Base-by-base conservation (phyloP, 306 rosid species). In the Purshia tridentata region DNA sequence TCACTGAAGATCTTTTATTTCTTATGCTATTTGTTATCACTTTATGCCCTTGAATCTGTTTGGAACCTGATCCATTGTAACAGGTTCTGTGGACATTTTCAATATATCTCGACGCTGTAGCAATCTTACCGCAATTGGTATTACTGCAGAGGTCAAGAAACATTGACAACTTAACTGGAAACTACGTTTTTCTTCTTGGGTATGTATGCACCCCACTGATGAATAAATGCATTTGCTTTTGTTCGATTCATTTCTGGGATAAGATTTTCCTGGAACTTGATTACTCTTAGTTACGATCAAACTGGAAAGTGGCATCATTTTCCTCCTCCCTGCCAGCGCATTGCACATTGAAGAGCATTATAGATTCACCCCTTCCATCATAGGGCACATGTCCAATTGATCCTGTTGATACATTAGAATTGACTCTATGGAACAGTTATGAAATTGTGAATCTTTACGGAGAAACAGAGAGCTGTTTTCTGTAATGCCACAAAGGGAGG, bases 111-210 rank as follows among this genome's bases (percentile, higher is more conserved):
- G 82, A 78, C 51, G 74, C 78, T 42, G 82, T 79, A 18, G 74
- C 78, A 50, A 67, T 79, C 58, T 19, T 79, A 51, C 82, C 82
- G 0, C 82, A 73, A 37, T 67, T 79, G 78, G 82, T 79, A 23
- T 53, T 72, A 44, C 78, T 79, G 45, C 78, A 79, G 50, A 51
- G 58, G n/a, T 73, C 78, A 12, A 51, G 70, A 20, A 79, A 67
- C 77, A 67, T 78, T 11, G 81, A 78, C 68, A 78, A 49, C 61
- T 72, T 72, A 37, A 78, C 81, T 4, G 77, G 72, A 41, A 62
- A 73, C 35, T 79, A 79, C 4, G 71, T 79, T 23, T 73, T 79
- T 8, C 74, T 79, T 79, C 82, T 79, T 7, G 82, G 82, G 78
- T 79, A 73, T 49, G 82, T 66, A 9, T 37, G 2, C 3, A 69